These are phyloP conservation scores for Xerocomus nothofagi DNA, from an alignment of 1,284 basidiomycete species.

Conservation along the genomic window DNA sequence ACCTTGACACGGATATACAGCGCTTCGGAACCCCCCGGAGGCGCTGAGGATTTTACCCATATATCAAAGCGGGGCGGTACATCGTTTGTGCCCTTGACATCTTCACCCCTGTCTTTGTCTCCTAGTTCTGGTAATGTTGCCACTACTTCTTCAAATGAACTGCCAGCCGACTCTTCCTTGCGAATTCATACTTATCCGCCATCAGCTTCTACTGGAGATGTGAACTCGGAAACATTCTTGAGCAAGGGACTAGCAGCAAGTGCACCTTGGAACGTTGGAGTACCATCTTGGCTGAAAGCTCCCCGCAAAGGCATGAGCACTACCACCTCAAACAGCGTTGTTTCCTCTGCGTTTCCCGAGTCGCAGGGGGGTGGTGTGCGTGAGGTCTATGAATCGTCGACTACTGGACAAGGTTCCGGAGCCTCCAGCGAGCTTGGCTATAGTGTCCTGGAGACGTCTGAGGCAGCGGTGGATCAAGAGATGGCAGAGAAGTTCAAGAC, in stretches of 20 bases:
- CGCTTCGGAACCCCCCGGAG: constrained; percentile 38
- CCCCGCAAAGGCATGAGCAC: constrained; percentile 45
- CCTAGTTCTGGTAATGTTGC: constrained; percentile 15
- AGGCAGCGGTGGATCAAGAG: constrained; percentile 60
- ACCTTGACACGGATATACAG: constrained; percentile 33
- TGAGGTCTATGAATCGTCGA: constrained; percentile 54
- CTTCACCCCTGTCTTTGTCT: constrained; percentile 25
- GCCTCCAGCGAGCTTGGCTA: constrained; percentile 62
- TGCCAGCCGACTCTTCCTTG: constrained; percentile 21
- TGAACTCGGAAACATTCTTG: constrained; percentile 25
- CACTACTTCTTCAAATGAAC: constrained; percentile 8
- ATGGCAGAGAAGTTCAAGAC: constrained; percentile 73
- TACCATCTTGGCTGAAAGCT: constrained; percentile 72
- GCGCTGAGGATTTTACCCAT: constrained; percentile 67
- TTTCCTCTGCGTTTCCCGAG: constrained; percentile 9
- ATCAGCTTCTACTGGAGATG: constrained; percentile 50
- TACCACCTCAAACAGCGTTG: constrained; percentile 7
- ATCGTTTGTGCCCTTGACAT: constrained; percentile 63
- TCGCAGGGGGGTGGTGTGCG: constrained; percentile 35
- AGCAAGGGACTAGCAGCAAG: constrained; percentile 29
- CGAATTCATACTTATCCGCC: constrained; percentile 75
- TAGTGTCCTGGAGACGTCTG: constrained; percentile 72
- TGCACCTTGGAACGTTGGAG: constrained; percentile 57
- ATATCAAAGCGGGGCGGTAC: constrained; percentile 52
- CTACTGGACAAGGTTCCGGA: constrained; percentile 28